Evolutionary conservation across 129 eudicot genomes (phyloP).

Genomic region (Logfia minima): DNA sequence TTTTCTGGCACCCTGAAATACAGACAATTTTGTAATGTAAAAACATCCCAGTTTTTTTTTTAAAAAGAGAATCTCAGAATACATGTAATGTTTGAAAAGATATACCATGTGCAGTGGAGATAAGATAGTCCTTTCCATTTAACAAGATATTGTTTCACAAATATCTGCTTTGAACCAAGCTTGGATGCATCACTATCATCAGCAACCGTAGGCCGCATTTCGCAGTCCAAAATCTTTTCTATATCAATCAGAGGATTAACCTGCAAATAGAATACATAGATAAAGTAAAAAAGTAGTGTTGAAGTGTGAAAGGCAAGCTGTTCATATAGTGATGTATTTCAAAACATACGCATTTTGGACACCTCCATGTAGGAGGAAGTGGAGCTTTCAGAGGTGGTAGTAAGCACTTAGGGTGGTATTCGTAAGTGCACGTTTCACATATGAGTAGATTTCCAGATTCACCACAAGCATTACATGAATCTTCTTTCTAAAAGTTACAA

Average conservation of each 20-base stretch:
- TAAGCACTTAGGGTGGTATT: slow-evolving; percentile 89
- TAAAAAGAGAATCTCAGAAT: neutral
- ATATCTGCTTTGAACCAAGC: slow-evolving; percentile 74
- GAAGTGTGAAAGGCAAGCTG: neutral
- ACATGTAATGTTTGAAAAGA: neutral
- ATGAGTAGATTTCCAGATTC: slow-evolving; percentile 51
- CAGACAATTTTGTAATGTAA: neutral
- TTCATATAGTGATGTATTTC: neutral
- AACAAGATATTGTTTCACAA: slow-evolving; percentile 90
- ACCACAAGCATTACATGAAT: slow-evolving; percentile 76
- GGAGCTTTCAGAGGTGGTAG: slow-evolving; percentile 78
- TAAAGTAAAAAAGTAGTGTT: neutral
- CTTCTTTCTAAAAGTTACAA: slow-evolving; percentile 64
- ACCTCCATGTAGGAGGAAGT: slow-evolving; percentile 73
- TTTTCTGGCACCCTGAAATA: slow-evolving; percentile 79
- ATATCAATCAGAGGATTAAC: slow-evolving; percentile 82
- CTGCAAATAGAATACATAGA: slow-evolving; percentile 39
- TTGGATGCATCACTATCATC: slow-evolving; percentile 73
- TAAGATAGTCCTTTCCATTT: slow-evolving; percentile 97
- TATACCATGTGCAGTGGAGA: slow-evolving; percentile 94
- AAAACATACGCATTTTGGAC: slow-evolving; percentile 94
- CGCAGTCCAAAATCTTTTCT: slow-evolving; percentile 92
- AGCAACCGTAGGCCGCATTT: slow-evolving; percentile 80
- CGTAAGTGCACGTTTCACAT: slow-evolving; percentile 86
- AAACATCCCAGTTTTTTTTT: neutral